Evolutionary conservation across 2,329 filamentous ascomycete genomes (phyloP), one percentile per base, ranked within the genome.

Genomic region (Domatiomyces globalis): DNA sequence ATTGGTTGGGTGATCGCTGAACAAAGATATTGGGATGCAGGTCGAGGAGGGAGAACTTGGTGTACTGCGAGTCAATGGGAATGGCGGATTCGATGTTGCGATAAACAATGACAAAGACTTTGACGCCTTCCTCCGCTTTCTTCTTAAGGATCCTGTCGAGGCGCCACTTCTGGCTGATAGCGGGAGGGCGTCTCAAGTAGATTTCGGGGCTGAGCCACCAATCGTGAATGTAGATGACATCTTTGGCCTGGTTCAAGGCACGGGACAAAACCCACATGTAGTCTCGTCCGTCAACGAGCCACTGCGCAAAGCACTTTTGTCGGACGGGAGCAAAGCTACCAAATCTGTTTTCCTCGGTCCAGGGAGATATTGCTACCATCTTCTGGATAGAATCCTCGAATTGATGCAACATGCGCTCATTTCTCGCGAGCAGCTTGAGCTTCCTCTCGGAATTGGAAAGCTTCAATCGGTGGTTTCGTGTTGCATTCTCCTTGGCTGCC

Each of bases 231-330:
- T 96, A 96, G 60, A 98, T 90, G 55, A 96, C 90, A 70, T 96
- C 92, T 62, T 87, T 87, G 7, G 92, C 92, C 81, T 95, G 95
- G 65, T 87, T 92, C 62, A 98, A 94, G 10, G 92, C 92, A 57
- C 90, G 80, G 9, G 90, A 96, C 6, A 96, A 88, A 65, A 95
- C 94, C 92, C 92, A 98, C 90, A 96, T 96, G 72, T 96, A 94
- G 66, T 98, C 92, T 59, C 92, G 81, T 15, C 87, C 92, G 67
- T 98, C 92, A 0, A 98, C 90, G 7, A 98, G 78, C 89, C 90
- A 96, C 63, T 95, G 88, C 1, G 89, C 88, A 69, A 90, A 92
- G 25, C 92, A 88, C 44, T 84, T 84, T 46, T 80, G 81, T 54
- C 92, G 80, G 1, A 96, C 84, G 0, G 92, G 92, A 0, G 92